phyloP scores from a whole-genome alignment of 257 asterid genomes.

The Solanum tarijense region DNA sequence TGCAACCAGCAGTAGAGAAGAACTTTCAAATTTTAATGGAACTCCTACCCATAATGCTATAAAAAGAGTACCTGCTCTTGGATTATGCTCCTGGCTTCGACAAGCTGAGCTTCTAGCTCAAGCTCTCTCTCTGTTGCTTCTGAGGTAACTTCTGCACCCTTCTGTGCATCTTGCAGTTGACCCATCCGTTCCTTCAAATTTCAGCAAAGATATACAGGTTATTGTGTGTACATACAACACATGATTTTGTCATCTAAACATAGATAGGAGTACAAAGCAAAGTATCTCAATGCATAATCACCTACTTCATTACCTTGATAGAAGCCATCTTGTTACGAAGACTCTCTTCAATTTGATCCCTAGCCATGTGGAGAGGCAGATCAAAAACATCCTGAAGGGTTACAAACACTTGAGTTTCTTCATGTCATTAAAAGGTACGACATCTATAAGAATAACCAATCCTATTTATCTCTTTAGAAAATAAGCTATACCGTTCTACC shows the following conservation, averaged over 20 bases:
- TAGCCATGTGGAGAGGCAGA: conserved; percentile 84
- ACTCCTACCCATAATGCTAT: not conserved
- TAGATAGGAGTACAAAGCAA: not conserved
- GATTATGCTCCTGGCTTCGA: conserved; percentile 96
- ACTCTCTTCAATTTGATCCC: conserved; percentile 91
- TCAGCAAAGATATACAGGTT: not conserved
- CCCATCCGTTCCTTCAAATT: conserved; percentile 80
- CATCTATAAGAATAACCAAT: not conserved
- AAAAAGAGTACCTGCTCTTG: conserved; percentile 77
- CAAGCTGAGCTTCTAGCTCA: conserved; percentile 98
- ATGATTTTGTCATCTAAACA: not conserved
- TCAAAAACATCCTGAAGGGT: conserved; percentile 68
- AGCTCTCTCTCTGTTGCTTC: conserved; percentile 97
- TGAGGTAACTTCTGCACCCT: conserved; percentile 70
- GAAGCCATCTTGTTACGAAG: conserved; percentile 74
- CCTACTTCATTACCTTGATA: conserved; percentile 48
- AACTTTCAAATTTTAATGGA: not conserved
- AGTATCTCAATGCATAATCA: not conserved
- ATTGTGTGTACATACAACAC: not conserved
- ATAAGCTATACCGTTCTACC: conserved; percentile 67
- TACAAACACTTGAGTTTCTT: conserved; percentile 1
- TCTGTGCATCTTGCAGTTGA: conserved; percentile 90
- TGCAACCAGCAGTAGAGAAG: not conserved
- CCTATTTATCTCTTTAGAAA: not conserved
- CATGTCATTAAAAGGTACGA: conserved; percentile 5